phyloP scores from a whole-genome alignment of 208 protist species.

The Crithidia mellificae region DNA sequence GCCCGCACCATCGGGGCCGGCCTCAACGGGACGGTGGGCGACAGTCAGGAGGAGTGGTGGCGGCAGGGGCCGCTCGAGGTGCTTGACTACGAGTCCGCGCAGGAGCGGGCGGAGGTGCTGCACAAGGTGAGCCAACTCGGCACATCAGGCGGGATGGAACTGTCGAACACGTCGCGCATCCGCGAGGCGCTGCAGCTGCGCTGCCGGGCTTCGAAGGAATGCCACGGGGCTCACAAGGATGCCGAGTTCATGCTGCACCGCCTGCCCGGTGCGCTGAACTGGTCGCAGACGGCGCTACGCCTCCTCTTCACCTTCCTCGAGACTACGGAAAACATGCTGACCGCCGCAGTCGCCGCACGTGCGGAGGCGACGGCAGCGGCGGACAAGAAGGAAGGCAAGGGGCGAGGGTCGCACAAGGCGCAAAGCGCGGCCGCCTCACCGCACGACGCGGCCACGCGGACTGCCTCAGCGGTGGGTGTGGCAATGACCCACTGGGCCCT shows the following conservation, averaged over 20 bases:
- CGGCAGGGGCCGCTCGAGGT: conserved; percentile 33
- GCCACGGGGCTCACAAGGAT: conserved; percentile 5
- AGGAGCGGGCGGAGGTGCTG: conserved; percentile 32
- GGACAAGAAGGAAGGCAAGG: neutral
- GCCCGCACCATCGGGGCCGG: neutral
- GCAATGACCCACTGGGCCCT: conserved; percentile 35
- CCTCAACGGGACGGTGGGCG: neutral
- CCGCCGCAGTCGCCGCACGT: neutral
- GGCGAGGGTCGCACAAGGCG: neutral
- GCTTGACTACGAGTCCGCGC: conserved; percentile 35
- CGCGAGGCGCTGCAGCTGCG: conserved; percentile 16
- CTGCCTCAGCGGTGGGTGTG: conserved; percentile 28
- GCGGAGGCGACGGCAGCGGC: neutral
- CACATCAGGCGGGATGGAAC: conserved; percentile 20
- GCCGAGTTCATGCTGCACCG: conserved; percentile 22
- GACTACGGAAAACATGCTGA: conserved; percentile 15
- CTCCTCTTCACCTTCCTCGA: conserved; percentile 26
- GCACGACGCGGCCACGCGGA: conserved; percentile 8
- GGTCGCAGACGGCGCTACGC: conserved; percentile 23
- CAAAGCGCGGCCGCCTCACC: neutral
- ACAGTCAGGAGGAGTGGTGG: conserved; percentile 18
- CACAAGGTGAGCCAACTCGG: conserved; percentile 18
- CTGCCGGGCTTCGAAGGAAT: conserved; percentile 1
- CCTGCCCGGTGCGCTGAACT: conserved; percentile 30
- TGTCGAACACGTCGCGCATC: conserved; percentile 19